A percentile compares a stretch with the other conserved stretches of the same genome.
phyloP scores from a whole-genome alignment of 352 stramenopile genomes.

The Globisporangium nunn region DNA sequence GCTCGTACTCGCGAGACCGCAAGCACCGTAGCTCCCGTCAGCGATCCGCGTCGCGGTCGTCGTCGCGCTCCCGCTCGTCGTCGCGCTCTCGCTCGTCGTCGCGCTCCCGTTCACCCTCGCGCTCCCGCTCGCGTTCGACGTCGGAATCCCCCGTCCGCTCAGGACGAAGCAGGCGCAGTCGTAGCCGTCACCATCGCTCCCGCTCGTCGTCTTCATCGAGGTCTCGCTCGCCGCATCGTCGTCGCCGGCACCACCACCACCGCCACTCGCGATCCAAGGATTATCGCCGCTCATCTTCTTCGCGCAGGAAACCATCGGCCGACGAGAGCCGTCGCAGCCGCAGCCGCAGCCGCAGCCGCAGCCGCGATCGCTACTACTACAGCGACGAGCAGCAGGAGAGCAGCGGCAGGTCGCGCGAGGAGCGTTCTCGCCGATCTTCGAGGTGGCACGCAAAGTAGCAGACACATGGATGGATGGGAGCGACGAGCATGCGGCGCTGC shows the following conservation, averaged over 20 bases:
- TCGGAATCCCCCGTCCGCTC: slow-evolving; percentile 16
- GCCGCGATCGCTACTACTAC: background rate
- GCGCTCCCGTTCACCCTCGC: slow-evolving; percentile 2
- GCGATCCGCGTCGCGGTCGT: slow-evolving; percentile 16
- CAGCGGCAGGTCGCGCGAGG: slow-evolving; percentile 6
- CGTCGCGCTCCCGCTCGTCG: slow-evolving; percentile 26
- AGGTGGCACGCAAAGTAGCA: slow-evolving; percentile 10
- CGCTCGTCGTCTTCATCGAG: slow-evolving; percentile 27
- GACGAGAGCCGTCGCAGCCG: slow-evolving; percentile 4
- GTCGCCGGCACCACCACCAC: background rate
- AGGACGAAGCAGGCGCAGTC: slow-evolving; percentile 15
- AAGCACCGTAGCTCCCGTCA: slow-evolving; percentile 14
- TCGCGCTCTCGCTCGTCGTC: slow-evolving; percentile 29
- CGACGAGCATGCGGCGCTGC: background rate
- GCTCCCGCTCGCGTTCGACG: slow-evolving; percentile 1
- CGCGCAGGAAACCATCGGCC: background rate
- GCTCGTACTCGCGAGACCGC: slow-evolving; percentile 11
- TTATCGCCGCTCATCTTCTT: background rate
- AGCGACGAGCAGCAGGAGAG: background rate
- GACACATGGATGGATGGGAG: background rate
- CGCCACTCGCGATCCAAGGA: slow-evolving; percentile 6
- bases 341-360: background rate
- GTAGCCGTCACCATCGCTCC: slow-evolving; percentile 20
- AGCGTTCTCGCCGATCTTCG: slow-evolving; percentile 3
- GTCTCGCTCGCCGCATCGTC: slow-evolving; percentile 21